Evolutionary conservation across 805 yeast species (phyloP), one percentile per base, ranked within the genome.

Genomic region (Kurtzmaniella fragi): DNA sequence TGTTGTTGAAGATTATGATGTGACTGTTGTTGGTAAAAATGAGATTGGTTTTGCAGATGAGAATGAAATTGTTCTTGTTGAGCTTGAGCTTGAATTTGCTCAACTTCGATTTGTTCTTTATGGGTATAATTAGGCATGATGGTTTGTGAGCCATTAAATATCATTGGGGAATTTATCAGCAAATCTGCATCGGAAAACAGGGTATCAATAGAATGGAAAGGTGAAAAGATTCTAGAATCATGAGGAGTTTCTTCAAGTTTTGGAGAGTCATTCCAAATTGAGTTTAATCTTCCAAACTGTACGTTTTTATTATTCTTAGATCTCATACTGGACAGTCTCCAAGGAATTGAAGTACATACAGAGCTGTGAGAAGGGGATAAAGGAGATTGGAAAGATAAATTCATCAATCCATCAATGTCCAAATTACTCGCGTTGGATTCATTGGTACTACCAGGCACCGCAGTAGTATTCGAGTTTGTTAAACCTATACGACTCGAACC

Each of bases 251-350:
- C 28, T 16, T 36, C 34, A 32, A 32, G 9, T 7, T 23, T 32
- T 5, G 40, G 26, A 17, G 42, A 36, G 16, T 35, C 40, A 27
- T 37, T 42, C 40, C 45, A 35, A 16, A 39, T 42, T 16, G 42
- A 38, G 7, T 34, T 3, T 13, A 20, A 15, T 20, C 34, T 36
- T 13, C 15, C 15, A 28, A 13, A 28, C 6, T 28, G 15, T 28
- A 12, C 31, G 11, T 28, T 28, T n/a, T 13, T 13, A 28, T 28
- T 28, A 28, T 13, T 13, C 5, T 28, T 28, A 28, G 31, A 28
- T n/a, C 31, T 10, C 15, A 28, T 5, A 10, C 15, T 12, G 9
- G 31, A 13, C 31, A 5, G 13, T 5, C 31, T 10, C 13, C 15
- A n/a, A 28, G 15, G 5, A 28, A n/a, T 28, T 13, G 15, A 10